These are phyloP conservation scores for Prunus armeniaca DNA, from an alignment of 306 rosid genomes.

Conservation along the genomic window DNA sequence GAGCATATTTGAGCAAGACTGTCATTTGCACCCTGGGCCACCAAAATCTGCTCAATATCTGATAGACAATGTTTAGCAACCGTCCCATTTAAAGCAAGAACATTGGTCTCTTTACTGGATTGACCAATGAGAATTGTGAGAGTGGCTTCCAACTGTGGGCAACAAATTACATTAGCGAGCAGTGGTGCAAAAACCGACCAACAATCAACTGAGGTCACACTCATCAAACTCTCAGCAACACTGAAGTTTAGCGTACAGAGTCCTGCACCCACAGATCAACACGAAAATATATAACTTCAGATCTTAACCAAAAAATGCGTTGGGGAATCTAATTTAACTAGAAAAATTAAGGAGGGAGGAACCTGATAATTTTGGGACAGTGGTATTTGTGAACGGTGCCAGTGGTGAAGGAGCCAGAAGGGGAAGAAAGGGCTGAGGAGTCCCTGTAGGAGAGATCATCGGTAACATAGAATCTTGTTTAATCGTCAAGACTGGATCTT, in stretches of 20 bases:
- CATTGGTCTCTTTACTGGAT: conserved; percentile 64
- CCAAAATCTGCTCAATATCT: conserved; percentile 84
- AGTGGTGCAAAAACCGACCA: conserved; percentile 76
- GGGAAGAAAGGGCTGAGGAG: conserved; percentile 88
- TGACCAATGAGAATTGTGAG: conserved; percentile 84
- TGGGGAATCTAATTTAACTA: conserved; percentile 13
- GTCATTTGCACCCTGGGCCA: conserved; percentile 71
- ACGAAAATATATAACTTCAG: not conserved
- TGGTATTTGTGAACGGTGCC: conserved; percentile 72
- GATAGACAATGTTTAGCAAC: conserved; percentile 70
- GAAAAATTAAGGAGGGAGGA: not conserved
- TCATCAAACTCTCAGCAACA: conserved; percentile 70
- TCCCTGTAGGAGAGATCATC: conserved; percentile 55
- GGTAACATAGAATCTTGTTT: conserved; percentile 52
- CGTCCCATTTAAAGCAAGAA: conserved; percentile 70
- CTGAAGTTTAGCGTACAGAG: conserved; percentile 74
- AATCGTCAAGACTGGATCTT: conserved; percentile 25
- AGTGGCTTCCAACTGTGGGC: conserved; percentile 97
- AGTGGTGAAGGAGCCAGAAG: conserved; percentile 93
- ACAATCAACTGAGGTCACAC: conserved; percentile 77
- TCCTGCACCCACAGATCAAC: conserved; percentile 48
- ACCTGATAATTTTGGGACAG: conserved; percentile 89
- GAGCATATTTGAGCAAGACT: conserved; percentile 64
- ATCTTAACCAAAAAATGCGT: conserved; percentile 5
- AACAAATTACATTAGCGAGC: conserved; percentile 88